Evolutionary conservation across 1,284 basidiomycete genomes (phyloP), one percentile per base, ranked within the genome.

Genomic region (Cutaneotrichosporon spelunceum): DNA sequence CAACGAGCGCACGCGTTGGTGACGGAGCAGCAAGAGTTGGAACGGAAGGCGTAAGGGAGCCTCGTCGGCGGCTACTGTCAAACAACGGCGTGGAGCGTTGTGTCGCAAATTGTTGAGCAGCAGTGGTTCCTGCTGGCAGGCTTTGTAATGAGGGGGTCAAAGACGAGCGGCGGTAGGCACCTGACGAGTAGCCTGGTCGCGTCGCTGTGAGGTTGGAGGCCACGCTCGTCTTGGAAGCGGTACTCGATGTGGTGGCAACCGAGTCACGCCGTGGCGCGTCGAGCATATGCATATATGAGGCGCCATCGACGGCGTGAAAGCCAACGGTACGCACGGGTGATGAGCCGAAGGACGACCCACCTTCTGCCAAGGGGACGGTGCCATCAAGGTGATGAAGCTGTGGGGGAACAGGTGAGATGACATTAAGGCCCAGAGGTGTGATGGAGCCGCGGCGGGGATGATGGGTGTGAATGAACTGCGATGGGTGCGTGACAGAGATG

Each of bases 381-480:
- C 64, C 60, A 29, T 58, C 34, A 3, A 56, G 21, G 26, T 49
- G 53, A 9, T 56, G 55, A 9, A 61, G 52, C 30, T 61, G 62
- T 7, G 57, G 78, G 1, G 75, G 60, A 2, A 76, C 72, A 21
- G 78, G 78, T 1, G 77, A 77, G 53, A 79, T 78, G 60, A 78
- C 69, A 56, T 79, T 73, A 10, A 79, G 69, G 7, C 76, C 77
- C 13, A 78, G 67, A 3, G 78, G 78, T 4, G 75, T 78, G 60
- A 77, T 69, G 10, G 76, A 78, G 1, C 72, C 73, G 8, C 78
- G 70, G 29, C 77, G 71, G 4, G 78, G 78, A 56, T 78, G 77
- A 60, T 79, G 77, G 19, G 78, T 79, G 62, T 79, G 78, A 44
- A 79, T 79, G 65, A 73, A 79, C 53, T 68, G 67, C 2, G 78